Evolutionary conservation across 1,139 yeast species (phyloP).

Genomic region (Meyerozyma athensensis): DNA sequence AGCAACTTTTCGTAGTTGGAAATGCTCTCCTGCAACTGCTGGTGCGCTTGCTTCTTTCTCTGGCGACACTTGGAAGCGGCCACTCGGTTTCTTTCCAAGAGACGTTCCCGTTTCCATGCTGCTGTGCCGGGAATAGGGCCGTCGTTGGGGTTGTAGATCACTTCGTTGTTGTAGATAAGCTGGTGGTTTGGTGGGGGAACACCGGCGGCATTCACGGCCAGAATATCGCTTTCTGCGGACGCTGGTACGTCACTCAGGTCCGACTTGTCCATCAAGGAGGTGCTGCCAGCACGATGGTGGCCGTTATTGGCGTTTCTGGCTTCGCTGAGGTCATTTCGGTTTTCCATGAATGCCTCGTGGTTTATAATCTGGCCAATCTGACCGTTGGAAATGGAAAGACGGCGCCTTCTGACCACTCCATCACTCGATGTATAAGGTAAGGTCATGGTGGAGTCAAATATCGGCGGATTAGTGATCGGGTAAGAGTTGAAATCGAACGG

Average conservation of each 20-base stretch:
- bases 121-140: conserved; percentile 77
- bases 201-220: conserved; percentile 25
- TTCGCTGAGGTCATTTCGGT: conserved; percentile 12
- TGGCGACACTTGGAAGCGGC: conserved; percentile 79
- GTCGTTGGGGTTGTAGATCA: conserved; percentile 57
- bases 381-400: conserved; percentile 72
- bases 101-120: conserved; percentile 71
- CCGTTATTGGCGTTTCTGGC: conserved; percentile 4
- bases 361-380: conserved; percentile 66
- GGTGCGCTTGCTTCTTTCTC: conserved; percentile 67
- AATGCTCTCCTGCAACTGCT: conserved; percentile 56
- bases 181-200: conserved; percentile 54
- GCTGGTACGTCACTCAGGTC: conserved; percentile 4
- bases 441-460: conserved; percentile 52
- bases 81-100: conserved; percentile 63
- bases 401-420: conserved; percentile 49
- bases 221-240: conserved; percentile 1
- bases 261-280: not conserved
- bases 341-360: conserved; percentile 39
- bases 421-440: conserved; percentile 34
- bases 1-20: conserved; percentile 44
- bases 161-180: conserved; percentile 54
- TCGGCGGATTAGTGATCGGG: conserved; percentile 64
- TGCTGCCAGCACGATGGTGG: conserved; percentile 3
- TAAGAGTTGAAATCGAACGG: conserved; percentile 44